These are phyloP conservation scores for Fusarium zealandicum DNA, from an alignment of 2,329 filamentous ascomycete genomes.

Conservation along the genomic window DNA sequence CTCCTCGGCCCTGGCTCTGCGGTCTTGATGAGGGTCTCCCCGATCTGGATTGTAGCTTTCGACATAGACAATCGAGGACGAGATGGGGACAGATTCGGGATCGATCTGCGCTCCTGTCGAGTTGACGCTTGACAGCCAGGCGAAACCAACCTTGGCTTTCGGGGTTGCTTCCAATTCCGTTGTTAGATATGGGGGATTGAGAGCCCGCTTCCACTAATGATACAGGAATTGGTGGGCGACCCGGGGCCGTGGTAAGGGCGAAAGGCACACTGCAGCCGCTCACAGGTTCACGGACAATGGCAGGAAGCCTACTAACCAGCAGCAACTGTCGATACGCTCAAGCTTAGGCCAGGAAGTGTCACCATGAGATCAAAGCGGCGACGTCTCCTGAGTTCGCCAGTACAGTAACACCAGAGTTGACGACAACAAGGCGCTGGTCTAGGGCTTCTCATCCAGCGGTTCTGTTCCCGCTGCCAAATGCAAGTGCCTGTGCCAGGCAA, in stretches of 20 bases:
- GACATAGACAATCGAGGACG: conserved; percentile 25
- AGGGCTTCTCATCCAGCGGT: neutral
- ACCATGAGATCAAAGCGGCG: conserved; percentile 17
- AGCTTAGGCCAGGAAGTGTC: conserved; percentile 11
- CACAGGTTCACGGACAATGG: conserved; percentile 12
- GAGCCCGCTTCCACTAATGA: conserved; percentile 11
- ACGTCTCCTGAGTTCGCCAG: conserved; percentile 11
- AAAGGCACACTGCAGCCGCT: conserved; percentile 27
- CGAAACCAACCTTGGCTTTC: conserved; percentile 9
- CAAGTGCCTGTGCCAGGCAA: too few species aligned
- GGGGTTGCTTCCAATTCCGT: conserved; percentile 7
- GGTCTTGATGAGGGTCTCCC: conserved; percentile 16
- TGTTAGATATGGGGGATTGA: conserved; percentile 4
- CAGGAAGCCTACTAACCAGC: conserved; percentile 12
- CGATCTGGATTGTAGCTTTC: conserved; percentile 34
- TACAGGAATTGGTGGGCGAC: conserved; percentile 22
- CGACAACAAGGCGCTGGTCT: conserved; percentile 10
- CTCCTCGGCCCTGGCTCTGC: conserved; percentile 22
- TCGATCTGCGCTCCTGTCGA: conserved; percentile 19
- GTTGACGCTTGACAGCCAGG: conserved; percentile 7
- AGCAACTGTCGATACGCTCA: neutral
- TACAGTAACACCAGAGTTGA: too few species aligned
- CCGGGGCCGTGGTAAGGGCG: conserved; percentile 32
- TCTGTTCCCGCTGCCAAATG: too few species aligned
- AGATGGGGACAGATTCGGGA: conserved; percentile 1